Conservation (phyloP, 331 rosid species). For the Prunus yedoensis region DNA sequence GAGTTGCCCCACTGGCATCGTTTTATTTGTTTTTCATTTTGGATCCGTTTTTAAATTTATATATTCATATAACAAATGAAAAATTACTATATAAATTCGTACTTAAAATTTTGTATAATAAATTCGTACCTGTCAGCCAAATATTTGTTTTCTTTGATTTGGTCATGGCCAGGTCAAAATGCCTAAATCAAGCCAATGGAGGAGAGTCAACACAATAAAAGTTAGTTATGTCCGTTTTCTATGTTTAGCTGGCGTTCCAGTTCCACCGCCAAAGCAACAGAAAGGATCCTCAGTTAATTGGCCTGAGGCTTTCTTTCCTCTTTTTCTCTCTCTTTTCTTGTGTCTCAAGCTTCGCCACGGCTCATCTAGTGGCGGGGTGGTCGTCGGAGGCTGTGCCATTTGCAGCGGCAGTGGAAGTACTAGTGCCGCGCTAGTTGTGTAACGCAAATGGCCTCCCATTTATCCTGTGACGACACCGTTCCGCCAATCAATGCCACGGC, state of each 20-base stretch:
- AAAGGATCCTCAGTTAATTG: not conserved
- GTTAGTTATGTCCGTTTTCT: constrained; percentile 25
- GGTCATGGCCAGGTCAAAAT: constrained; percentile 30
- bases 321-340: not conserved
- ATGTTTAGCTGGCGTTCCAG: constrained; percentile 9
- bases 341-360: not conserved
- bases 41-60: too few species aligned
- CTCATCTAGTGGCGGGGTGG: not conserved
- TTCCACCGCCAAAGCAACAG: not conserved
- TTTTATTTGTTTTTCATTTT: not conserved
- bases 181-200: constrained; percentile 41
- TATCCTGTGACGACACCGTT: constrained; percentile 21
- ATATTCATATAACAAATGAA: too few species aligned
- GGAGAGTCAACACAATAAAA: constrained; percentile 9
- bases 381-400: constrained; percentile 17
- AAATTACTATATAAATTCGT: too few species aligned
- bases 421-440: not conserved
- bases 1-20: too few species aligned
- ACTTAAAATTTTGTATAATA: too few species aligned
- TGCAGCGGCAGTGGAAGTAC: not conserved
- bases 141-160: not conserved
- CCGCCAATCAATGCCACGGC: constrained; percentile 45
- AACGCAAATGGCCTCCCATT: constrained; percentile 40
- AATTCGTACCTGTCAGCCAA: too few species aligned
- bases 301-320: not conserved